Percentiles rank a stretch among this genome's conserved stretches.
phyloP scores from a whole-genome alignment of 176 grass and related monocot species.

The Bolboschoenus planiculmis region DNA sequence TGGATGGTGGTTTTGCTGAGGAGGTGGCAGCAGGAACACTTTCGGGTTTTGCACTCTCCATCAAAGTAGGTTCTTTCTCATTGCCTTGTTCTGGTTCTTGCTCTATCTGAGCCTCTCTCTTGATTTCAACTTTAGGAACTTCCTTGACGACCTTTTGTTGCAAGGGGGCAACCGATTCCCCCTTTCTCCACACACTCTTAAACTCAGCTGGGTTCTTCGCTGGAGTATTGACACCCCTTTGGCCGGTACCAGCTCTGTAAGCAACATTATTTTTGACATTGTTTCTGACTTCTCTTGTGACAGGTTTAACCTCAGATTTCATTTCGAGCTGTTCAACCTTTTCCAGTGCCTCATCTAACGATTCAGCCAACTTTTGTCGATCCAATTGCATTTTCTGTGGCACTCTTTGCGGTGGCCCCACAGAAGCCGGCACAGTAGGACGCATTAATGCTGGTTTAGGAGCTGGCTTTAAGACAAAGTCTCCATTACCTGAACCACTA shows the following conservation, averaged over 20 bases:
- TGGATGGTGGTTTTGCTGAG: constrained; percentile 22
- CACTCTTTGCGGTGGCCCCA: constrained; percentile 33
- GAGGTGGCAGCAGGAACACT: neutral
- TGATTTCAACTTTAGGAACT: constrained; percentile 36
- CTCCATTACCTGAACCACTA: constrained; percentile 15
- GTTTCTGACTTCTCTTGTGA: constrained; percentile 9
- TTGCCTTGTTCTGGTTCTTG: neutral
- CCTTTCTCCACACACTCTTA: constrained; percentile 93
- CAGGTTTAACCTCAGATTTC: constrained; percentile 24
- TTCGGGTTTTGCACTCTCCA: neutral
- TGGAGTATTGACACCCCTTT: constrained; percentile 26
- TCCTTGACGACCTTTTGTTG: constrained; percentile 56
- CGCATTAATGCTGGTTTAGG: constrained; percentile 40
- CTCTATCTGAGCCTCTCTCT: constrained; percentile 16
- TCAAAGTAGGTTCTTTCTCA: neutral
- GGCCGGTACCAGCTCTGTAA: constrained; percentile 22
- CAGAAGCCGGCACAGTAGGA: constrained; percentile 36
- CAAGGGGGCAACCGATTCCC: constrained; percentile 58
- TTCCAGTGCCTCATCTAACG: constrained; percentile 73
- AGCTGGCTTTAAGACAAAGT: constrained; percentile 64
- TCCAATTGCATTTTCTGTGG: constrained; percentile 30
- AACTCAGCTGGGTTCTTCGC: constrained; percentile 54
- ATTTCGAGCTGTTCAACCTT: constrained; percentile 81
- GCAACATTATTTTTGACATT: constrained; percentile 34
- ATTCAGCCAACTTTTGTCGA: constrained; percentile 57